These are phyloP conservation scores for Vitis labrusca DNA, from an alignment of 164 flowering plant species.

Conservation along the genomic window DNA sequence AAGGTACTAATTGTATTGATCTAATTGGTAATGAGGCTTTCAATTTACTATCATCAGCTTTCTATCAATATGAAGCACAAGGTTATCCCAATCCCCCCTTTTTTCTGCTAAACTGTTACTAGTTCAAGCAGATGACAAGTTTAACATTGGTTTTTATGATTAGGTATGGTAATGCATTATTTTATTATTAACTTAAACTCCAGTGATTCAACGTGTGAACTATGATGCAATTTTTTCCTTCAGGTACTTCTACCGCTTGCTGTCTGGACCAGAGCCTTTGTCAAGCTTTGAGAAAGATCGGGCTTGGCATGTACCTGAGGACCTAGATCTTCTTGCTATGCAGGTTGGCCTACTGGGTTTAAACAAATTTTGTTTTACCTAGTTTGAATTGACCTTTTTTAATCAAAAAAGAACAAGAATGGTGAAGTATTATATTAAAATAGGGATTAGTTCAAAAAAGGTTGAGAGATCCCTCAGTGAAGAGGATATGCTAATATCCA, in stretches of 20 bases:
- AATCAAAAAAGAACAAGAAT: no score
- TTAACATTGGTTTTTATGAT: not conserved
- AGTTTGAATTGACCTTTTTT: not conserved
- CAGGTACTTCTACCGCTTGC: constrained; percentile 86
- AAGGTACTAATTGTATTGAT: not conserved
- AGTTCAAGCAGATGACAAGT: no score
- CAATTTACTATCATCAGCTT: not conserved
- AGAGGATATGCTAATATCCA: no score
- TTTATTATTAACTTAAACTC: not conserved
- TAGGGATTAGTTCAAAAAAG: no score
- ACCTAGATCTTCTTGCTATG: constrained; percentile 72
- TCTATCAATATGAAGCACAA: no score
- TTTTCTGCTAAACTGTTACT: no score
- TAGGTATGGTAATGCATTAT: no score
- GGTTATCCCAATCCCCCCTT: no score
- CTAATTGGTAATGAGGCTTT: constrained; percentile 1
- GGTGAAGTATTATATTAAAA: no score
- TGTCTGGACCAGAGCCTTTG: constrained; percentile 75
- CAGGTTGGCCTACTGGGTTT: constrained; percentile 44
- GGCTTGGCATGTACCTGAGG: constrained; percentile 87
- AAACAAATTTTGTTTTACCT: not conserved
- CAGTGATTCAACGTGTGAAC: not conserved
- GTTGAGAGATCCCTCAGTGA: no score
- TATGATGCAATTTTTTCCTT: not conserved
- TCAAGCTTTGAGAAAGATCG: constrained; percentile 87